These are phyloP conservation scores for Chloropicon primus DNA, from an alignment of 139 green algal genomes.

Conservation along the genomic window DNA sequence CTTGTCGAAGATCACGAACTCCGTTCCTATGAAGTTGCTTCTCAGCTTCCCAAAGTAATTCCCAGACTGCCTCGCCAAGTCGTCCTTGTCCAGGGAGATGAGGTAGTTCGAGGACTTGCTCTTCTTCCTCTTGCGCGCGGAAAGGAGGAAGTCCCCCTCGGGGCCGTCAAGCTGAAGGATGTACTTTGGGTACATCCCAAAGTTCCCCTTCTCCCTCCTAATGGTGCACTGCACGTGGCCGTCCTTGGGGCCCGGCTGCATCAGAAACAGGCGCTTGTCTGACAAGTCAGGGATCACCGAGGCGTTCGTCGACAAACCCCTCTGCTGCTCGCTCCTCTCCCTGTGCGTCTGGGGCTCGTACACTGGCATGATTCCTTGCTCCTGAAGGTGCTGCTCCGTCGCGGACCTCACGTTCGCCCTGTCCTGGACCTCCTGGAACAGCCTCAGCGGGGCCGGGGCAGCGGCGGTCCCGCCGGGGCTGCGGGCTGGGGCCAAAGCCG, in stretches of 20 bases:
- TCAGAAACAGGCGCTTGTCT: conserved; percentile 40
- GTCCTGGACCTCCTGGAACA: not conserved
- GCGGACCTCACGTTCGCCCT: not conserved
- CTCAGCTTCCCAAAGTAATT: conserved; percentile 67
- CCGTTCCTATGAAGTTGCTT: conserved; percentile 87
- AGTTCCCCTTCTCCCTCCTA: conserved; percentile 34
- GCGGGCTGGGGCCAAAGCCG: not conserved
- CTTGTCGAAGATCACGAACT: conserved; percentile 73
- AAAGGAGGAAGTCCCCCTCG: conserved; percentile 53
- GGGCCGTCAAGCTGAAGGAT: conserved; percentile 30
- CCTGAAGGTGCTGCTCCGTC: not conserved
- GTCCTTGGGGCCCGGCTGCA: conserved; percentile 31
- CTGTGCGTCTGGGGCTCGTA: not conserved
- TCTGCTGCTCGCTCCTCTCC: not conserved
- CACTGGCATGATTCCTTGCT: not conserved
- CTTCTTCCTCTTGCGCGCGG: conserved; percentile 74
- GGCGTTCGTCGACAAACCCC: not conserved
- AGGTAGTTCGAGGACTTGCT: conserved; percentile 61
- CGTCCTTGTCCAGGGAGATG: conserved; percentile 60
- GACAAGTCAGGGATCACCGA: conserved; percentile 14
- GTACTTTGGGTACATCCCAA: conserved; percentile 54
- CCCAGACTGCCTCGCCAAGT: conserved; percentile 26
- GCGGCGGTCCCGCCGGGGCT: not conserved
- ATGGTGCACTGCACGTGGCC: conserved; percentile 64
- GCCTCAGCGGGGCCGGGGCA: not conserved